Conservation (phyloP, 257 asterid genomes). For the Nicotiana knightiana region DNA sequence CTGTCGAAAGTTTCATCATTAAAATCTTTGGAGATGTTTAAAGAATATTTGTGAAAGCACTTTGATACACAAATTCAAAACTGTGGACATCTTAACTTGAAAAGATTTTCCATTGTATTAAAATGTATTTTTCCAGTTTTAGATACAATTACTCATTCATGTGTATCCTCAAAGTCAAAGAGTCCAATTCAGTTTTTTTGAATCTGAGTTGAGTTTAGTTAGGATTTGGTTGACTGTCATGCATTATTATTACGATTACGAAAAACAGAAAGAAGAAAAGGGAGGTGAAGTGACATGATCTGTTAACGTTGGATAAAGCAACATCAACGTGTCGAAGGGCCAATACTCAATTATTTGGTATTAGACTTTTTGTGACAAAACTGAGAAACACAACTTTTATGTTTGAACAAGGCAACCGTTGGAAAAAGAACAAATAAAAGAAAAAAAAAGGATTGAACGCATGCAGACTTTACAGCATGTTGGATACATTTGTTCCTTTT, state of each 20-base stretch:
- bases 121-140: background rate
- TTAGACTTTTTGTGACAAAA: slow-evolving; percentile 2
- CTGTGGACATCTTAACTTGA: background rate
- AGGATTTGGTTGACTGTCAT: background rate
- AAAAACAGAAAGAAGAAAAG: background rate
- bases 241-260: background rate
- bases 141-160: background rate
- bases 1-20: background rate
- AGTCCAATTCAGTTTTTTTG: slow-evolving; percentile 9
- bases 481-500: background rate
- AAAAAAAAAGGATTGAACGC: background rate
- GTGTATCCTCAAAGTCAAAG: background rate
- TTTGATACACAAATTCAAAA: background rate
- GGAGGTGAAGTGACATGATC: slow-evolving; percentile 12
- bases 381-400: background rate
- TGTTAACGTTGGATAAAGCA: slow-evolving; percentile 32
- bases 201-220: background rate
- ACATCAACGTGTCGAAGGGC: background rate
- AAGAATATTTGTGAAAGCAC: no score
- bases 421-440: background rate
- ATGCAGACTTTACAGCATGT: background rate
- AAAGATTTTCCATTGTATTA: background rate
- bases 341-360: background rate
- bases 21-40: background rate
- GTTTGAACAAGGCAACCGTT: slow-evolving; percentile 9